phyloP scores from a whole-genome alignment of 306 rosid genomes.

The Castanea sativa region DNA sequence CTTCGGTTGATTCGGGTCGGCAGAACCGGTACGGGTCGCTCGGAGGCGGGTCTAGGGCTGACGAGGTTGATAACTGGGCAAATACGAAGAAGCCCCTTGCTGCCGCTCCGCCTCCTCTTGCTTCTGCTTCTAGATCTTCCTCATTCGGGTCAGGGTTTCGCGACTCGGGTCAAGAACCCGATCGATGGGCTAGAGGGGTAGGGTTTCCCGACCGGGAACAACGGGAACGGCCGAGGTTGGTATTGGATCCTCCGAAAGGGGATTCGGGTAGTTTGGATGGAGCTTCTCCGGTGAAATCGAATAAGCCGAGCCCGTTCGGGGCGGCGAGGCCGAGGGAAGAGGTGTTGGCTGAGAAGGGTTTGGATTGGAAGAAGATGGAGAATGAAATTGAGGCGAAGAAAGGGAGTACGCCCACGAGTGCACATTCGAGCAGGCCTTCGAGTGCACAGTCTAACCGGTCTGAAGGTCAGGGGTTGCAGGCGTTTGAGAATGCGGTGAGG shows the following conservation, averaged over 20 bases:
- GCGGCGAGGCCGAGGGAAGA: constrained; percentile 95
- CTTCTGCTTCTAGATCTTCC: constrained; percentile 53
- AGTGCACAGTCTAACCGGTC: constrained; percentile 90
- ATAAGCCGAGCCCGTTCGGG: constrained; percentile 79
- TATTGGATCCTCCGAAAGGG: constrained; percentile 64
- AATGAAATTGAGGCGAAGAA: constrained; percentile 82
- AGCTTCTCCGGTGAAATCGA: constrained; percentile 32
- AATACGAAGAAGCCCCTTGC: constrained; percentile 49
- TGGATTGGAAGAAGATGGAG: constrained; percentile 90
- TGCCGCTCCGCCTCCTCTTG: background rate
- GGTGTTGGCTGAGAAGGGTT: constrained; percentile 85
- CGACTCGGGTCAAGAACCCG: constrained; percentile 56
- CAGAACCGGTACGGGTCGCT: constrained; percentile 60
- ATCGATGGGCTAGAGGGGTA: constrained; percentile 71
- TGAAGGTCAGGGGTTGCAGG: constrained; percentile 65
- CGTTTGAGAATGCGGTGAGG: constrained; percentile 50
- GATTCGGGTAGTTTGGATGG: constrained; percentile 18
- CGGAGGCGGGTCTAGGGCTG: constrained; percentile 73
- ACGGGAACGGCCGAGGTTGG: constrained; percentile 72
- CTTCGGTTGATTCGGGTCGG: constrained; percentile 64
- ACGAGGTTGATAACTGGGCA: constrained; percentile 83
- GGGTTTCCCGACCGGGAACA: constrained; percentile 42
- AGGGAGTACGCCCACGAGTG: constrained; percentile 77
- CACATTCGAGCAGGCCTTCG: constrained; percentile 87
- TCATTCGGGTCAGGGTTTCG: constrained; percentile 70